Conservation (phyloP, 345 rosid genomes). For the Arabidopsis suecica region DNA sequence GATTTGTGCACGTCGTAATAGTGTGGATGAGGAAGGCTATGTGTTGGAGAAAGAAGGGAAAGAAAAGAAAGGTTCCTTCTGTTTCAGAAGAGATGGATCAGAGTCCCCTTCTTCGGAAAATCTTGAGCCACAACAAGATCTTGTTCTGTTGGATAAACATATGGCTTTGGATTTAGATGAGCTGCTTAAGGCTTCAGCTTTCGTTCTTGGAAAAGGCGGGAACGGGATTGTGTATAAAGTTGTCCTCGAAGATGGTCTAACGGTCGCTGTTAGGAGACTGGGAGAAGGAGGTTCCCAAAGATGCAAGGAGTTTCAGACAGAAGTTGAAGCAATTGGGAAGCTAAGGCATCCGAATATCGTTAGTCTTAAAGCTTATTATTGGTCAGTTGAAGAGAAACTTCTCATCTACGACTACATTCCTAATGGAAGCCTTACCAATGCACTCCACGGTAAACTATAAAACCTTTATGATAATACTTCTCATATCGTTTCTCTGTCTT, state of each 20-base stretch:
- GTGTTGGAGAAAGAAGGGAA: conserved; percentile 70
- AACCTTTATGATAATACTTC: neutral
- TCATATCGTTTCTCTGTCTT: conserved; percentile 4
- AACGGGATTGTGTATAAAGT: conserved; percentile 94
- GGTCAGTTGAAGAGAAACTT: conserved; percentile 96
- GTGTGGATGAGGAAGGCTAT: conserved; percentile 57
- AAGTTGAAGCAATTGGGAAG: conserved; percentile 93
- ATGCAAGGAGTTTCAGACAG: conserved; percentile 89
- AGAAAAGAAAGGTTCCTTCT: conserved; percentile 61
- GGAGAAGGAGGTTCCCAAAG: conserved; percentile 98
- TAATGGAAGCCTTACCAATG: conserved; percentile 79
- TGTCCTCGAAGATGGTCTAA: conserved; percentile 86
- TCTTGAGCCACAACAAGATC: conserved; percentile 79
- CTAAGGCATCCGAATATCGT: conserved; percentile 86
- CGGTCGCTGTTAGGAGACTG: conserved; percentile 82
- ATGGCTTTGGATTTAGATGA: conserved; percentile 88
- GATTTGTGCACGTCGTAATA: conserved; percentile 50
- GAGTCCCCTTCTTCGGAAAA: conserved; percentile 69
- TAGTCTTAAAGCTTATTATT: conserved; percentile 86
- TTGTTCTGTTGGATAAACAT: conserved; percentile 73
- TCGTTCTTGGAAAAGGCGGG: conserved; percentile 95
- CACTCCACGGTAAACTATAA: conserved; percentile 71
- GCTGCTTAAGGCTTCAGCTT: conserved; percentile 94
- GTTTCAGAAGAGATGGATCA: conserved; percentile 78
- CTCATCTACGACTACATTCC: conserved; percentile 82